Evolutionary conservation across 2,329 filamentous ascomycete species (phyloP).

Genomic region (Gaeumannomyces sp.): DNA sequence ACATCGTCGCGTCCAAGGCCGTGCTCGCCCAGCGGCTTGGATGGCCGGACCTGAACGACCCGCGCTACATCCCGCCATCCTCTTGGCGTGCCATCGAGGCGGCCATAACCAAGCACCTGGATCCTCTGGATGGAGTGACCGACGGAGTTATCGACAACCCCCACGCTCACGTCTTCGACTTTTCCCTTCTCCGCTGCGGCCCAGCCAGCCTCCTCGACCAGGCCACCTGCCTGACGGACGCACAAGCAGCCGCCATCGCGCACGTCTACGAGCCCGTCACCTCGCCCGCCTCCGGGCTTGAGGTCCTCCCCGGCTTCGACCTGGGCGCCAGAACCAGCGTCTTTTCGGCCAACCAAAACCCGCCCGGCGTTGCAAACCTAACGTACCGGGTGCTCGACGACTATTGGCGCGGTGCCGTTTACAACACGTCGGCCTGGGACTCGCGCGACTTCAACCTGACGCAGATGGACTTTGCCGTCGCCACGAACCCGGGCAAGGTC

Average conservation of each 20-base stretch:
- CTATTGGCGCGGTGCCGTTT: slow-evolving; percentile 43
- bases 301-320: slow-evolving; percentile 41
- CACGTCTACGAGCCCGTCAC: slow-evolving; percentile 43
- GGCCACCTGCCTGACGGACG: slow-evolving; percentile 4
- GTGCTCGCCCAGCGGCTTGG: slow-evolving; percentile 10
- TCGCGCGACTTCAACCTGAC: slow-evolving; percentile 27
- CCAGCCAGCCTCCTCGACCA: neutral
- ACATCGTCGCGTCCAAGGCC: slow-evolving; percentile 23
- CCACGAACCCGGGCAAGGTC: slow-evolving; percentile 18
- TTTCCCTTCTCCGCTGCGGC: slow-evolving; percentile 4
- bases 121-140: slow-evolving; percentile 34
- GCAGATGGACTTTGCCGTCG: slow-evolving; percentile 25
- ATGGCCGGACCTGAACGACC: slow-evolving; percentile 26
- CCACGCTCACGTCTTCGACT: slow-evolving; percentile 9
- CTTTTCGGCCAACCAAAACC: slow-evolving; percentile 23
- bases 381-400: slow-evolving; percentile 30
- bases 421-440: slow-evolving; percentile 37
- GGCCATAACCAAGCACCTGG: slow-evolving; percentile 25
- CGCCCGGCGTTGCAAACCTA: slow-evolving; percentile 35
- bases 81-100: slow-evolving; percentile 31
- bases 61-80: slow-evolving; percentile 25
- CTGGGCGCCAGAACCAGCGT: slow-evolving; percentile 34
- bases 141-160: slow-evolving; percentile 13
- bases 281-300: slow-evolving; percentile 36
- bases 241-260: slow-evolving; percentile 5